Evolutionary conservation across 2,329 filamentous ascomycete genomes (phyloP).

Genomic region (Paecilomyces sp.): DNA sequence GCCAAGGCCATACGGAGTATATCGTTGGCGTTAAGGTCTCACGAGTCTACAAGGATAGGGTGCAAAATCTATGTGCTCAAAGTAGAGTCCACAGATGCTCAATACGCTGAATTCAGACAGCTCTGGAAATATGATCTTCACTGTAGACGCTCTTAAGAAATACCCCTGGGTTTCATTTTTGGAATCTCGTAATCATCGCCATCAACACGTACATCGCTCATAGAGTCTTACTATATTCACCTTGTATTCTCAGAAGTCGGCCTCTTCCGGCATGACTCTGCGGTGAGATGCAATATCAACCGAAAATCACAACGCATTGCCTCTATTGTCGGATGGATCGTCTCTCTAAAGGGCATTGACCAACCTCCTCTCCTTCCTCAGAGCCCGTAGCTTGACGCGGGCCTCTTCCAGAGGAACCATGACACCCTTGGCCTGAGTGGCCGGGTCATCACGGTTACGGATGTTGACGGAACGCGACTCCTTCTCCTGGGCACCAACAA

Average conservation of each 20-base stretch:
- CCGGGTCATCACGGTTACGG: conserved; percentile 56
- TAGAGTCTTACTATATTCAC: not conserved
- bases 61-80: no score
- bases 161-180: not conserved
- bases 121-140: not conserved
- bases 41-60: no score
- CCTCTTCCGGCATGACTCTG: not conserved
- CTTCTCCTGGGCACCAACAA: conserved; percentile 57
- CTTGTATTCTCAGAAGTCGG: not conserved
- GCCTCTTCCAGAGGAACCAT: conserved; percentile 55
- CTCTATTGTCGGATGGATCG: not conserved
- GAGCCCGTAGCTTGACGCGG: conserved; percentile 43
- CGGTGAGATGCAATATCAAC: not conserved
- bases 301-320: not conserved
- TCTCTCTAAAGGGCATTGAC: conserved; percentile 28
- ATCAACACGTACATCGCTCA: not conserved
- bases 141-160: not conserved
- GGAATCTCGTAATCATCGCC: not conserved
- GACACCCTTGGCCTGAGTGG: conserved; percentile 55
- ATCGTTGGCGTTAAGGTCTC: not conserved
- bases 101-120: no score
- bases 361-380: conserved; percentile 40
- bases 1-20: not conserved
- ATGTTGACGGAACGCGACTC: conserved; percentile 55
- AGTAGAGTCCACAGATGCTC: no score